Evolutionary conservation across 768 basidiomycete genomes (phyloP).

Genomic region (Boletus pseudopeckii): DNA sequence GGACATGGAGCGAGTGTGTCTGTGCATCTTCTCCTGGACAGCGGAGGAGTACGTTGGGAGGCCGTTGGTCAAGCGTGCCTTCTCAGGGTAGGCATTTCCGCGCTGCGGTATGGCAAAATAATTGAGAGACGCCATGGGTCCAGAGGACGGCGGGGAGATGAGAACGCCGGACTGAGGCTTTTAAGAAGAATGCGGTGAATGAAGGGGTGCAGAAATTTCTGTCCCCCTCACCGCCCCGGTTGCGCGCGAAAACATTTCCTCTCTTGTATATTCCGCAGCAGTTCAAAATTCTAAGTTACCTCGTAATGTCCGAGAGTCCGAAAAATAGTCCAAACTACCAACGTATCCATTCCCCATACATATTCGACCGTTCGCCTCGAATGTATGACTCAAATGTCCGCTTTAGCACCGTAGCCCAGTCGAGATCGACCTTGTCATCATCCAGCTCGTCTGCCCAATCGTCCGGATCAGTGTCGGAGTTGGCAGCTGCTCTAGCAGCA

Average conservation of each 20-base stretch:
- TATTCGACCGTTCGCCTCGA: slow-evolving; percentile 83
- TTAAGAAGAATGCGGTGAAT: slow-evolving; percentile 11
- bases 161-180: slow-evolving; percentile 16
- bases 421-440: slow-evolving; percentile 67
- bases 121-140: slow-evolving; percentile 43
- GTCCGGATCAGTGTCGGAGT: slow-evolving; percentile 19
- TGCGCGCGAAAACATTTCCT: slow-evolving; percentile 28
- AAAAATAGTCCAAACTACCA: slow-evolving; percentile 11
- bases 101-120: slow-evolving; percentile 47
- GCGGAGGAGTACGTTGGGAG: slow-evolving; percentile 53
- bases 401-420: slow-evolving; percentile 89
- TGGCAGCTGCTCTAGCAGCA: slow-evolving; percentile 44
- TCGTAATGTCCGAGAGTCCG: neutral
- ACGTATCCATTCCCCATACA: slow-evolving; percentile 77
- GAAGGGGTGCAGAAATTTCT: slow-evolving; percentile 15
- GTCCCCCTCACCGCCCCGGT: neutral
- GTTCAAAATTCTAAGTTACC: neutral
- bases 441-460: slow-evolving; percentile 26
- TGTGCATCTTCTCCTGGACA: slow-evolving; percentile 62
- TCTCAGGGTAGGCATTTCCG: slow-evolving; percentile 45
- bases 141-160: slow-evolving; percentile 15
- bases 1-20: slow-evolving; percentile 41
- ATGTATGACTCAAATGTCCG: slow-evolving; percentile 92
- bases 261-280: slow-evolving; percentile 26
- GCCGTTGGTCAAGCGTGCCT: slow-evolving; percentile 39